Evolutionary conservation across 306 rosid species (phyloP), one percentile per base, ranked within the genome.

Genomic region (Lathyrus oleraceus): DNA sequence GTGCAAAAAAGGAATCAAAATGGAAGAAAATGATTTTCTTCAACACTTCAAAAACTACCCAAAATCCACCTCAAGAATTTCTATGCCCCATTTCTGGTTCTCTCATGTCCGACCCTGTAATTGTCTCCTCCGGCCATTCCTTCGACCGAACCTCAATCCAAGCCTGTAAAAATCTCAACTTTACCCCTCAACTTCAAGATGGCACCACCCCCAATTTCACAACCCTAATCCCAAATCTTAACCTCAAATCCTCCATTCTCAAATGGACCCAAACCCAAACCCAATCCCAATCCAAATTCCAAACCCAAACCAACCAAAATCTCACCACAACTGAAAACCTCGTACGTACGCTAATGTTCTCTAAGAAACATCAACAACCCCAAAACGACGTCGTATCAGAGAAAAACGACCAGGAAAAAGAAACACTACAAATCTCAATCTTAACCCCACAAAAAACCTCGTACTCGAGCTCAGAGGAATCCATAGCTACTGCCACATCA

Each of bases 81-180:
- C 70, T 94, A 17, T 94, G 99, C 43, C 96, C 97, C 42, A 79
- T 94, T 57, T 66, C 90, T 1, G 84, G 88, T 12, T 73, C 84
- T 44, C 78, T 95, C 44, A 95, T 95, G 96, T 86, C 82, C 7
- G 96, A 95, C 75, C 99, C 99, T 0, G 95, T 95, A 1, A 95
- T 95, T 32, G 88, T 91, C 74, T 73, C 97, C 39, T 91, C 99
- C 0, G 99, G 99, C 28, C 96, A 95, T 72, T 87, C 97, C 67
- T 91, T 89, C 76, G 97, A 95, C 27, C 76, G 91, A 0, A 65
- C 76, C 78, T 81, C 89, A 48, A 84, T 86, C 52, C 82, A 81
- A 16, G 81, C 82, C 10, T 89, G 92, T 36, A 77, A 86, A 79
- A 73, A 81, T 48, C 67, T 81, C 5, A 73, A 76, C 81, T 84